These are phyloP conservation scores for Claviceps quebecensis DNA, from an alignment of 2,329 filamentous ascomycete species.

Conservation along the genomic window DNA sequence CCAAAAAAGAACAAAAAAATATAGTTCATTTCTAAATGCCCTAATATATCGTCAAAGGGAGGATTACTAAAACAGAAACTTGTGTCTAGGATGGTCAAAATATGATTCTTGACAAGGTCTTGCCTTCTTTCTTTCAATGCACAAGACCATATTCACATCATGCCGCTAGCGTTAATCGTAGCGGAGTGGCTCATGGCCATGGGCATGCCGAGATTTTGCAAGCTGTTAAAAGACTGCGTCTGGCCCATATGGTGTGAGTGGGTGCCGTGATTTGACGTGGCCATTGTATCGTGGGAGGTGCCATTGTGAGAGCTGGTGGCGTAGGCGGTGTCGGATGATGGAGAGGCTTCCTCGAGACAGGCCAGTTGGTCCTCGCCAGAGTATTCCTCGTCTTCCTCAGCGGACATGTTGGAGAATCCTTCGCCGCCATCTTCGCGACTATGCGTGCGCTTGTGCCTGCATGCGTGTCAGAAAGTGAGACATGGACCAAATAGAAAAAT, in stretches of 20 bases:
- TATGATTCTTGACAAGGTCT: not conserved
- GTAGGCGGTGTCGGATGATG: constrained; percentile 55
- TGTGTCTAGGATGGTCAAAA: not conserved
- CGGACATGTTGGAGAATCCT: constrained; percentile 47
- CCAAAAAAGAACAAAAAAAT: not conserved
- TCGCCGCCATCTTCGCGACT: constrained; percentile 50
- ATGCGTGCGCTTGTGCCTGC: constrained; percentile 69
- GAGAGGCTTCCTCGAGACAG: constrained; percentile 65
- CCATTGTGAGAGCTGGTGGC: constrained; percentile 37
- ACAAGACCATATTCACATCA: constrained; percentile 23
- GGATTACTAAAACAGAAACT: constrained; percentile 5
- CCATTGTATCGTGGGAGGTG: constrained; percentile 19
- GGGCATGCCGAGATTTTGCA: constrained; percentile 49
- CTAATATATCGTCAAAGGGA: constrained; percentile 2
- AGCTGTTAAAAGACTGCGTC: constrained; percentile 35
- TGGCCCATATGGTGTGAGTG: constrained; percentile 7
- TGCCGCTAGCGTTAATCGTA: constrained; percentile 29
- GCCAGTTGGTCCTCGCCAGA: constrained; percentile 74
- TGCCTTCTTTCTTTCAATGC: not conserved
- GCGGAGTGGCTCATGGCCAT: constrained; percentile 47
- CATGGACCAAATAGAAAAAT: not conserved
- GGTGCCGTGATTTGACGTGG: constrained; percentile 9
- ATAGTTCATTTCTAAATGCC: constrained; percentile 1
- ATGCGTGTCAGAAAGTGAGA: constrained; percentile 6
- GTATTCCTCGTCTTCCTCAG: constrained; percentile 74